Conservation (phyloP, 164 flowering plant genomes). For the Aristolochia fimbriata region DNA sequence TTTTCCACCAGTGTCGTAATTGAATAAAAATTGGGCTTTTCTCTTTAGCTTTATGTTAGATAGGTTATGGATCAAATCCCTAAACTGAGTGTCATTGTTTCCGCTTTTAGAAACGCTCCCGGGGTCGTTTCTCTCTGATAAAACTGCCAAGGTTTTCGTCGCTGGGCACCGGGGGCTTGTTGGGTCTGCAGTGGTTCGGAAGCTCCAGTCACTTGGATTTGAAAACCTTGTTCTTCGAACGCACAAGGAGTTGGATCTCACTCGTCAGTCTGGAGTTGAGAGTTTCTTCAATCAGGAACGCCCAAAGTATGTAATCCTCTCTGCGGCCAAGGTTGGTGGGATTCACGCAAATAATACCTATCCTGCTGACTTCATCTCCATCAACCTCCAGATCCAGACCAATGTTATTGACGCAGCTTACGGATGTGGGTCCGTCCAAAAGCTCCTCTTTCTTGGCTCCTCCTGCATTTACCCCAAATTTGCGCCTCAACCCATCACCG, state of each 20-base stretch:
- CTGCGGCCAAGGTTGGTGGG: conserved; percentile 95
- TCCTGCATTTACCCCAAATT: conserved; percentile 91
- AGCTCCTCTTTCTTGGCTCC: conserved; percentile 77
- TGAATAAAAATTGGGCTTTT: too few species aligned
- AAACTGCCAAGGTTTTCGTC: conserved; percentile 70
- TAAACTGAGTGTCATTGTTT: too few species aligned
- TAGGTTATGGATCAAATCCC: too few species aligned
- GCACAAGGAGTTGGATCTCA: conserved; percentile 79
- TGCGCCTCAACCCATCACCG: conserved; percentile 85
- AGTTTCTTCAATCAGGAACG: conserved; percentile 57
- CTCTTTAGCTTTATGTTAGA: too few species aligned
- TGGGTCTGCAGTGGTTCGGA: conserved; percentile 78
- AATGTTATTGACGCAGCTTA: conserved; percentile 71
- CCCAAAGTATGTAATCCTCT: conserved; percentile 66
- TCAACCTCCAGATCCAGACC: conserved; percentile 87
- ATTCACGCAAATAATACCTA: conserved; percentile 92
- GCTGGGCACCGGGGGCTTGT: conserved; percentile 91
- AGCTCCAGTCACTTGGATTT: conserved; percentile 47
- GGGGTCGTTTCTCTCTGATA: conserved; percentile 25
- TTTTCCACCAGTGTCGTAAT: too few species aligned
- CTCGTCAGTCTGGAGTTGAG: conserved; percentile 68
- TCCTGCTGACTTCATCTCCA: conserved; percentile 81
- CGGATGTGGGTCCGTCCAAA: conserved; percentile 37
- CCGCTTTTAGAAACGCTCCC: not conserved
- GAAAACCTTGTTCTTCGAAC: conserved; percentile 56